phyloP scores from a whole-genome alignment of 345 rosid genomes.

The Camelina hispida region DNA sequence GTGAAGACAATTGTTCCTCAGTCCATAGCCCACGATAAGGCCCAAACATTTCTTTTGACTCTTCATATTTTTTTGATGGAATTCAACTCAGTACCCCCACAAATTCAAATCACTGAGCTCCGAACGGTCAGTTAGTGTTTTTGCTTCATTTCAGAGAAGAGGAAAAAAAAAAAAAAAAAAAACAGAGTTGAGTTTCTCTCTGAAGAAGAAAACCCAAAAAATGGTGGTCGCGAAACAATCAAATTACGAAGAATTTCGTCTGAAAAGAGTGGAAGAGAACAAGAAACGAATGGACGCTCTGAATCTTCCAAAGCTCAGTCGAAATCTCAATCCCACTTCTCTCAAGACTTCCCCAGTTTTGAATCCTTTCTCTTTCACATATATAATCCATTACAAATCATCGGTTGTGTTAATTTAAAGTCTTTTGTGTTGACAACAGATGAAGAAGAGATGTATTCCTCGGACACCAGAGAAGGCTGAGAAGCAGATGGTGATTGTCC shows the following conservation, averaged over 20 bases:
- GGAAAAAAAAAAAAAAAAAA: no score
- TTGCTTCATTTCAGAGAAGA: no score
- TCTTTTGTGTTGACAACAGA: conserved; percentile 42
- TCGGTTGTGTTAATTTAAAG: neutral
- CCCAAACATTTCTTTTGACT: no score
- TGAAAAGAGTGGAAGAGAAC: conserved; percentile 73
- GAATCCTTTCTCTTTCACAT: neutral
- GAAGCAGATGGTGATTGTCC: conserved; percentile 57
- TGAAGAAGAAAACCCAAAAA: neutral
- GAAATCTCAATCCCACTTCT: conserved; percentile 51
- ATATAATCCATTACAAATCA: neutral
- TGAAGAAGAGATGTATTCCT: conserved; percentile 48
- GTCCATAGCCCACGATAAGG: no score
- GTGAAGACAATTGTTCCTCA: no score
- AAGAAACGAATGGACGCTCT: conserved; percentile 87
- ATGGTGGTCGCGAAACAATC: conserved; percentile 52
- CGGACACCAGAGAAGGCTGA: conserved; percentile 46
- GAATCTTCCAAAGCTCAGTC: conserved; percentile 64
- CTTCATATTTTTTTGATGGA: no score
- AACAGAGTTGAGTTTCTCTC: no score
- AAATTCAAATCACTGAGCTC: no score
- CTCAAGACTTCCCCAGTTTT: conserved; percentile 57
- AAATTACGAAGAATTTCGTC: conserved; percentile 68
- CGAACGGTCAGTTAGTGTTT: no score
- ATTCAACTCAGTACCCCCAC: no score